Evolutionary conservation across 352 stramenopile species (phyloP).

Genomic region (Phytophthora brassicae): DNA sequence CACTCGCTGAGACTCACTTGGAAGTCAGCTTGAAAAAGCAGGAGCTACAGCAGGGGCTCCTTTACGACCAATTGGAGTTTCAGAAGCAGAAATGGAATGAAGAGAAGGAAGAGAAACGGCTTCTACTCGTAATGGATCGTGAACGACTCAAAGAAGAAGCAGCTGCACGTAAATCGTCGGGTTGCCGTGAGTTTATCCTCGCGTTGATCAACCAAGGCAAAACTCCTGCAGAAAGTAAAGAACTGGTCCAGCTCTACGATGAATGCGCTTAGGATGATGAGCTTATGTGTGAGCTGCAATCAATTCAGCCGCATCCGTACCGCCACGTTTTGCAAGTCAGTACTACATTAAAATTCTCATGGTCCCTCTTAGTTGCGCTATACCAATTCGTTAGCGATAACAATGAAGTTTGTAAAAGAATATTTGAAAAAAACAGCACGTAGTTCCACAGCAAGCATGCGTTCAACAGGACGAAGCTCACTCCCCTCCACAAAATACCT

Average conservation of each 20-base stretch:
- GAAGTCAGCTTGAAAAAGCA: constrained; percentile 7
- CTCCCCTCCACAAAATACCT: background rate
- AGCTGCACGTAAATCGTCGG: background rate
- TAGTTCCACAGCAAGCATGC: too few species aligned
- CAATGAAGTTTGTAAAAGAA: too few species aligned
- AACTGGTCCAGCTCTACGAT: background rate
- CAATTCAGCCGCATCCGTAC: too few species aligned
- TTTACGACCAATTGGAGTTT: background rate
- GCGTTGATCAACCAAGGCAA: background rate
- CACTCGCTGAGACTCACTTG: background rate
- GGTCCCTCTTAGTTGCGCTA: too few species aligned
- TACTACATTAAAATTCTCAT: too few species aligned
- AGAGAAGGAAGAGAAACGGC: background rate
- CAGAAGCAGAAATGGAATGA: background rate
- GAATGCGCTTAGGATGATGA: background rate
- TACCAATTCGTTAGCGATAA: too few species aligned
- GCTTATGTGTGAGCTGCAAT: too few species aligned
- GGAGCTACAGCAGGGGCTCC: background rate
- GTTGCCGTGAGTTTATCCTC: background rate
- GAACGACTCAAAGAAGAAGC: background rate
- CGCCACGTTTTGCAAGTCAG: too few species aligned
- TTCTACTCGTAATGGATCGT: background rate
- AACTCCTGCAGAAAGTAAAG: background rate
- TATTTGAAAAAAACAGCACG: too few species aligned
- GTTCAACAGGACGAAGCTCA: background rate